These are phyloP conservation scores for Holtermanniella nyarrowii DNA, from an alignment of 768 basidiomycete genomes.

Conservation along the genomic window DNA sequence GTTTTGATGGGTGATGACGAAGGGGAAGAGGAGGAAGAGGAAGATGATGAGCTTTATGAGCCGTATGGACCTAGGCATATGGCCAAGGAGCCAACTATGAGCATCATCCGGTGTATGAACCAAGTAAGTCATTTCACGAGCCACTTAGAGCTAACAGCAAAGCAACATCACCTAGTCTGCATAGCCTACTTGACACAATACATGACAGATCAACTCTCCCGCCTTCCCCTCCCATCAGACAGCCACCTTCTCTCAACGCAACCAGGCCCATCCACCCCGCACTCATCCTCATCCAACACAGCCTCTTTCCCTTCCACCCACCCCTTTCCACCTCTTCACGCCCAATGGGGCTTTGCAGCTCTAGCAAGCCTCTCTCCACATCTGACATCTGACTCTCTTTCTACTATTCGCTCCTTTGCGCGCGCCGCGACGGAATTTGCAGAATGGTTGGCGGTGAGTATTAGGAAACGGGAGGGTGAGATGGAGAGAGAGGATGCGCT, in stretches of 20 bases:
- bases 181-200: background rate
- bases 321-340: background rate
- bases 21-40: background rate
- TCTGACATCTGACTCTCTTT: background rate
- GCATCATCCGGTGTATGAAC: background rate
- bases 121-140: background rate
- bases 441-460: background rate
- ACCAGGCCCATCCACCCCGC: background rate
- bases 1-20: background rate
- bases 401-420: background rate
- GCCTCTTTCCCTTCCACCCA: background rate
- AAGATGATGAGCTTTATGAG: background rate
- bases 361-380: background rate
- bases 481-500: background rate
- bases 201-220: background rate
- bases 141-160: too few relatives aligned
- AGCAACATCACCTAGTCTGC: too few relatives aligned
- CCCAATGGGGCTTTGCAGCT: background rate
- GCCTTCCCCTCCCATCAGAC: background rate
- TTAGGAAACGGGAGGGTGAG: background rate
- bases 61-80: background rate
- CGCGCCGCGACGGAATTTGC: too few relatives aligned
- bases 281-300: background rate
- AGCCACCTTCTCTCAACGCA: background rate
- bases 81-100: background rate